Evolutionary conservation across 2,329 filamentous ascomycete species (phyloP).

Genomic region (Mollisiaceae sp.): DNA sequence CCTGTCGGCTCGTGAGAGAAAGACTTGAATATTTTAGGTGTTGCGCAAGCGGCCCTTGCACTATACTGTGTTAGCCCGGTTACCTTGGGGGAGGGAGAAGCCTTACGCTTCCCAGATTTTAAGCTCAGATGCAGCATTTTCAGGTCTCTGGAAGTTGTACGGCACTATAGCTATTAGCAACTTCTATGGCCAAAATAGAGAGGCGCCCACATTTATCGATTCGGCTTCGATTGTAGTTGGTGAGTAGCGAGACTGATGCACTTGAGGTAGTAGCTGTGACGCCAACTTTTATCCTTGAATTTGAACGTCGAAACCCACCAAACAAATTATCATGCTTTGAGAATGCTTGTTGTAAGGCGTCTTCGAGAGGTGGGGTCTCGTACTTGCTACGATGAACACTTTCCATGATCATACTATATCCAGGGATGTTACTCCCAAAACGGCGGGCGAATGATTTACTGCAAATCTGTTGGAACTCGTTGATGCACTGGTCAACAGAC

Average conservation of each 20-base stretch:
- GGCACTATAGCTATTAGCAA: background rate
- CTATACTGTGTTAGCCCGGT: background rate
- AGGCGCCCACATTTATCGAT: background rate
- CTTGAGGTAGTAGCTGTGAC: background rate
- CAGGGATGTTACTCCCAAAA: conserved; percentile 4
- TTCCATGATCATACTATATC: conserved; percentile 6
- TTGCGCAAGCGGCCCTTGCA: conserved; percentile 3
- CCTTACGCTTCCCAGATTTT: conserved; percentile 6
- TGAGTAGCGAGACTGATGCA: background rate
- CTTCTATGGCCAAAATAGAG: background rate
- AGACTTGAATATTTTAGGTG: background rate
- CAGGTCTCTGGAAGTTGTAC: conserved; percentile 6
- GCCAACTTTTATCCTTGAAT: conserved; percentile 1
- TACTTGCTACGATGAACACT: conserved; percentile 9
- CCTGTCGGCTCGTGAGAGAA: conserved; percentile 2
- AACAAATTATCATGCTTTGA: background rate
- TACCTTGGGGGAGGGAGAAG: background rate
- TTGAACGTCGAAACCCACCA: background rate
- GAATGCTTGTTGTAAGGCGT: background rate
- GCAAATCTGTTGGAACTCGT: conserved; percentile 2
- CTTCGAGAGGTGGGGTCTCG: conserved; percentile 3
- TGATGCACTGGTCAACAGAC: conserved; percentile 4
- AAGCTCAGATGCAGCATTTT: conserved; percentile 4
- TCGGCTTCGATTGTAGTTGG: conserved; percentile 8
- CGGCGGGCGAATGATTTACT: conserved; percentile 3